Conservation (phyloP, 768 basidiomycete genomes). For the Nevesoporus exiguus region DNA sequence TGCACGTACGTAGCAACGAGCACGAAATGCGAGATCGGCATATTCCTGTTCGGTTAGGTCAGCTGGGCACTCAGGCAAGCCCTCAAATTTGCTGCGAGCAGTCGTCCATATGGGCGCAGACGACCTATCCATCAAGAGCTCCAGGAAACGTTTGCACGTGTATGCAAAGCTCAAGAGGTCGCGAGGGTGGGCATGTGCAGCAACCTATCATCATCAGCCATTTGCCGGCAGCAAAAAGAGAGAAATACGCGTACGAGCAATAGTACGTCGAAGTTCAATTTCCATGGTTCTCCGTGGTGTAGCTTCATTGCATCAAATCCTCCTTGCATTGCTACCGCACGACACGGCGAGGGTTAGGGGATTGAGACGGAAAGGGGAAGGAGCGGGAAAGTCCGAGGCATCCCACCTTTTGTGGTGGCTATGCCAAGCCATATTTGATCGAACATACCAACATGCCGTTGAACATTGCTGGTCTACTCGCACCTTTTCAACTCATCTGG, state of each 20-base stretch:
- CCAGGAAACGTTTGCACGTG: conserved; percentile 36
- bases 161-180: conserved; percentile 33
- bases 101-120: conserved; percentile 26
- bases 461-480: conserved; percentile 69
- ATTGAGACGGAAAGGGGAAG: neutral
- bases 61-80: conserved; percentile 40
- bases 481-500: conserved; percentile 65
- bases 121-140: conserved; percentile 31
- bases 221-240: neutral
- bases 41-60: conserved; percentile 46
- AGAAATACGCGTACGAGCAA: conserved; percentile 7
- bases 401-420: neutral
- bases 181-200: conserved; percentile 36
- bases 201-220: conserved; percentile 30
- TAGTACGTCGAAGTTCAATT: neutral
- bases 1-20: conserved; percentile 21
- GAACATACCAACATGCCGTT: conserved; percentile 78
- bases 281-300: neutral
- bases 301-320: neutral
- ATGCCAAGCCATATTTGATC: no score
- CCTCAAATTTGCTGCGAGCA: conserved; percentile 30
- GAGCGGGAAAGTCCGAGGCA: neutral
- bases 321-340: neutral
- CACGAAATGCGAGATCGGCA: conserved; percentile 38
- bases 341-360: neutral